A percentile compares a stretch with the other conserved stretches of the same genome.
Evolutionary conservation across 2,329 filamentous ascomycete species (phyloP).

Genomic region (Colletotrichum incanum): DNA sequence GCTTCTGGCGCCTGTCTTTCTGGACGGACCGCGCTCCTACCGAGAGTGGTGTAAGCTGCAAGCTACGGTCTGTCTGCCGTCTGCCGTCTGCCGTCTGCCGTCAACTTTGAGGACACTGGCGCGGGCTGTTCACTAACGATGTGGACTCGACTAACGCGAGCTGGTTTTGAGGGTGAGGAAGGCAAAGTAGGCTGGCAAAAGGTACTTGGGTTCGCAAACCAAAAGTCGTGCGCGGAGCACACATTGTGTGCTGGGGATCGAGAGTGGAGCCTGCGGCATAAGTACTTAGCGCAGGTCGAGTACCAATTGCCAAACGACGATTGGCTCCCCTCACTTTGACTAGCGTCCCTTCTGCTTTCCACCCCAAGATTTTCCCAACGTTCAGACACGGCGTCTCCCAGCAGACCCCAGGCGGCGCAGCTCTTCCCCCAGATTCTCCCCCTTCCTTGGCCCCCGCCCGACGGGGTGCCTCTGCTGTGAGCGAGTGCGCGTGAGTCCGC

Average conservation of each 20-base stretch:
- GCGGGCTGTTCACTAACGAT: conserved; percentile 2
- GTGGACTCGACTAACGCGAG: neutral
- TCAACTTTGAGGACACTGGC: neutral
- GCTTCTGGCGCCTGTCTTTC: conserved; percentile 12
- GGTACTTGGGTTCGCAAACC: neutral
- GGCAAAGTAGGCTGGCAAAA: neutral
- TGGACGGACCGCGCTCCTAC: neutral
- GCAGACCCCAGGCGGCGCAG: conserved; percentile 21
- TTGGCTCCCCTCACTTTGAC: conserved; percentile 32
- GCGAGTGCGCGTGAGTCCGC: neutral
- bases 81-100: neutral
- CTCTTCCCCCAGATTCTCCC: conserved; percentile 39
- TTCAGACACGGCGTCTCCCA: conserved; percentile 3
- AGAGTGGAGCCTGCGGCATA: conserved; percentile 3
- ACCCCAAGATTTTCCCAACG: conserved; percentile 36
- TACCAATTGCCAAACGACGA: conserved; percentile 22
- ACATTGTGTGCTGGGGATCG: neutral
- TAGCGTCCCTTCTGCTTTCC: conserved; percentile 28
- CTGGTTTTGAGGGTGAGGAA: too few relatives aligned
- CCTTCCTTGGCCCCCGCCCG: neutral
- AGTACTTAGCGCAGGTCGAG: neutral
- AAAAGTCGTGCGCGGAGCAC: neutral
- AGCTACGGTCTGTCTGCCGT: neutral
- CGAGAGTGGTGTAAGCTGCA: neutral
- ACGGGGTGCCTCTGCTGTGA: neutral